Base-by-base conservation (phyloP, 2,329 filamentous ascomycete genomes). In the Dactylella cylindrospora region DNA sequence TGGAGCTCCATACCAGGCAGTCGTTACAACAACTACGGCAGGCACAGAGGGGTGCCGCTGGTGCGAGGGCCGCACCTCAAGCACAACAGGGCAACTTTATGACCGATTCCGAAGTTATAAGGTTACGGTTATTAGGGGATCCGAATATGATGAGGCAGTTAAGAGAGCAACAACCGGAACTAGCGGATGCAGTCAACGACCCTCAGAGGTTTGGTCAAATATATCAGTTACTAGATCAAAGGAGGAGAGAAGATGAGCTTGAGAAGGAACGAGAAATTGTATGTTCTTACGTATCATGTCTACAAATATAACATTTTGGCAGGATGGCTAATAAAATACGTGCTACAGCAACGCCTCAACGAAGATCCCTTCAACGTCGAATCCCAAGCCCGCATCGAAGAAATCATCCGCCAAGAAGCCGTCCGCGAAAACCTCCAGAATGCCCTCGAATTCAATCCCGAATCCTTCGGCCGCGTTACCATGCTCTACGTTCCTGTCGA, bases 401-500 rank as follows among this genome's bases (percentile, higher is more conserved):
- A 98, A 75, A 94, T 97, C 74, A 98, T 98, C 71, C 84, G 93
- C 51, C 88, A 96, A 74, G 88, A 97, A 74, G 80, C 85, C 12
- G 91, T 98, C 38, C 90, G 91, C 73, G 90, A 96, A 75, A 98
- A 98, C 70, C 74, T 97, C 61, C 90, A 97, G 71, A 93, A 90
- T 74, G 93, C 93, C 33, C 91, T 96, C 80, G 91, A 97, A 74
- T 85, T 97, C 74, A 95, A 94, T 70, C 93, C 93, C 0, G 93
- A 97, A 81, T 90, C 93, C 22, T 98, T 98, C 71, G 93, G 89
- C 49, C 83, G 87, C 68, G 93, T 98, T 32, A 90, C 91, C 68
- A 93, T 98, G 84, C 82, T 98, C 40, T 98, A 98, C 74, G 86
- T 97, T 68, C 84, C 94, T 70, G 90, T 95, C 64, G 88, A 94